These are phyloP conservation scores for Diddensiella santjacobensis DNA, from an alignment of 805 yeast genomes.

Conservation along the genomic window DNA sequence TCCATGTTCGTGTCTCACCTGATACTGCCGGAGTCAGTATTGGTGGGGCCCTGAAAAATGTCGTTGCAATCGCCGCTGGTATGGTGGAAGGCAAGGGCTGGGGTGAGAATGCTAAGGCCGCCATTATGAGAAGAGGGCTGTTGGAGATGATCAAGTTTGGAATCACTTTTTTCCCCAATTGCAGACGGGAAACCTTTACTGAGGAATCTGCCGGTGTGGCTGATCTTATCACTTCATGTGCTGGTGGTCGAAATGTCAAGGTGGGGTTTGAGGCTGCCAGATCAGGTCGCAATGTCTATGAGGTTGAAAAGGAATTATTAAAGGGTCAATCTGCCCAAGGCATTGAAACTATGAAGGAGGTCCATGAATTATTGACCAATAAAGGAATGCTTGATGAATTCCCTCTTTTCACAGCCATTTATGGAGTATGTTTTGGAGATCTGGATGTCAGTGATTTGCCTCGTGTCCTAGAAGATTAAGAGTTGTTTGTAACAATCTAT, in stretches of 20 bases:
- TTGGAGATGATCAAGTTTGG: constrained; percentile 88
- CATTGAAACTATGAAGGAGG: constrained; percentile 84
- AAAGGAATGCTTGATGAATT: constrained; percentile 58
- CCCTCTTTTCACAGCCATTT: constrained; percentile 79
- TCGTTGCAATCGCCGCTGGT: constrained; percentile 94
- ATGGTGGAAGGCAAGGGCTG: constrained; percentile 96
- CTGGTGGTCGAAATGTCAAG: constrained; percentile 94
- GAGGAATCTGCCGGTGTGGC: constrained; percentile 98
- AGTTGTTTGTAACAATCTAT: neutral
- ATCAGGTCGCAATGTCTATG: constrained; percentile 69
- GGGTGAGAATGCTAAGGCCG: constrained; percentile 99
- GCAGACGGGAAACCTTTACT: constrained; percentile 75
- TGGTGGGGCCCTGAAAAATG: constrained; percentile 96
- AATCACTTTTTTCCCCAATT: constrained; percentile 70
- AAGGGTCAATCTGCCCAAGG: constrained; percentile 99
- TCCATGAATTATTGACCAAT: constrained; percentile 69
- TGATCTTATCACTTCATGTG: constrained; percentile 93
- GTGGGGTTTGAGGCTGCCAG: constrained; percentile 82
- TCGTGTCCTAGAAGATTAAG: constrained; percentile 21
- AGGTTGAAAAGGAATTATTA: constrained; percentile 78
- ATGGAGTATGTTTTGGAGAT: constrained; percentile 74
- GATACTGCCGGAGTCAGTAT: constrained; percentile 96
- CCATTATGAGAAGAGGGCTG: constrained; percentile 93
- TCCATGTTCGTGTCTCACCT: constrained; percentile 88
- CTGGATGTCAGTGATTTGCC: constrained; percentile 76